Evolutionary conservation across 2,329 filamentous ascomycete species (phyloP).

Genomic region (Claviceps digitariae): DNA sequence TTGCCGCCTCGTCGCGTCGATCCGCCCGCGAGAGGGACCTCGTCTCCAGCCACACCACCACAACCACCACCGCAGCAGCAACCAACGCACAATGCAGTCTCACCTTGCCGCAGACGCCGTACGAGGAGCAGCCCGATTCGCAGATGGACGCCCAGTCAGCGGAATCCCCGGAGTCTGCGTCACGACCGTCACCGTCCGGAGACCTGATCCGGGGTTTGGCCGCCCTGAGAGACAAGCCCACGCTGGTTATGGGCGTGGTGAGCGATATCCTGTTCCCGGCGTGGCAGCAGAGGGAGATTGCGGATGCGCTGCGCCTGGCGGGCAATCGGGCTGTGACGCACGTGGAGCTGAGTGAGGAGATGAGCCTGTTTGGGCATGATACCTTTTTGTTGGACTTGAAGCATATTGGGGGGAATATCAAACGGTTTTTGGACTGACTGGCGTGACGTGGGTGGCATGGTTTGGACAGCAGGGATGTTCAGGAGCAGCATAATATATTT

Average conservation of each 20-base stretch:
- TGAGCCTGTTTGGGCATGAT: slow-evolving; percentile 91
- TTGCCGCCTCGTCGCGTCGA: slow-evolving; percentile 47
- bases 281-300: slow-evolving; percentile 94
- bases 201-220: slow-evolving; percentile 69
- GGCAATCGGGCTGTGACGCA: slow-evolving; percentile 78
- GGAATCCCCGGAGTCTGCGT: slow-evolving; percentile 7
- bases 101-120: slow-evolving; percentile 69
- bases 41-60: slow-evolving; percentile 25
- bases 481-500: no score
- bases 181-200: slow-evolving; percentile 58
- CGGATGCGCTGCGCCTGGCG: slow-evolving; percentile 60
- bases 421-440: slow-evolving; percentile 48
- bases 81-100: slow-evolving; percentile 48
- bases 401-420: slow-evolving; percentile 76
- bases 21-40: slow-evolving; percentile 46
- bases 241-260: slow-evolving; percentile 83
- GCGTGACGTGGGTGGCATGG: no score
- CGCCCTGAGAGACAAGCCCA: slow-evolving; percentile 59
- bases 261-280: slow-evolving; percentile 95
- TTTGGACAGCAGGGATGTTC: no score
- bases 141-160: slow-evolving; percentile 15
- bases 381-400: slow-evolving; percentile 89
- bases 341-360: slow-evolving; percentile 83
- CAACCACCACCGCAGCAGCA: slow-evolving; percentile 20
- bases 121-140: slow-evolving; percentile 61